Base-by-base conservation (phyloP, 192 early-diverging fungal species). In the Phycomyces nitens region DNA sequence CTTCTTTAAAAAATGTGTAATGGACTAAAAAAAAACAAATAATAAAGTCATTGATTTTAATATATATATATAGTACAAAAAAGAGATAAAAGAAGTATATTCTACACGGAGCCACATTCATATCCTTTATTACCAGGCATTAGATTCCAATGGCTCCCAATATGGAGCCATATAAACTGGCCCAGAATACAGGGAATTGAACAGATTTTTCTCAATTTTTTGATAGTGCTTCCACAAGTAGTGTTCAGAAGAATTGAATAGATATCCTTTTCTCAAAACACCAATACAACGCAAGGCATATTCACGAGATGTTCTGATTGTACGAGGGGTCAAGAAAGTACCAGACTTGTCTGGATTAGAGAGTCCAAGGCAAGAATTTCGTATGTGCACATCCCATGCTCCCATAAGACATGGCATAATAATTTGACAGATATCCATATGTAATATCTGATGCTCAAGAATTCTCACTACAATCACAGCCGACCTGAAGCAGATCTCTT, bases 321-420 rank as follows among this genome's bases (percentile, higher is more conserved):
- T 55, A 2, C 47, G 23, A 8, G 29, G n/a, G 1, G 53, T 18
- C 0, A 69, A 3, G 8, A 44, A 40, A 10, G 41, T 53, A 24
- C 47, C 44, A 5, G 53, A 23, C 38, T 51, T 41, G 3, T 62
- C 60, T 8, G 26, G 10, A 1, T 44, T 34, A 15, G 51, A 22
- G 29, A 60, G 58, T 20, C 66, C 66, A 21, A 68, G 14, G 1
- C 56, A 61, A 2, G 67, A 22, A 29, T 69, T 69, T 24, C 60
- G 27, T 29, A 69, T 38, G 0, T 56, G 53, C 1, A 62, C 56
- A 51, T 69, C 67, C 67, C 67, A 69, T 39, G 60, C 60, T 27
- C 40, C 24, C 12, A 56, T 0, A 12, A 69, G 42, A 2, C 39
- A 49, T 18, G 67, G 53, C 20, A 56, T 56, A 5, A 52, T 40